A percentile compares a stretch with the other conserved stretches of the same genome.
Conservation (phyloP, 2,329 filamentous ascomycete species). For the Talaromyces sp. region DNA sequence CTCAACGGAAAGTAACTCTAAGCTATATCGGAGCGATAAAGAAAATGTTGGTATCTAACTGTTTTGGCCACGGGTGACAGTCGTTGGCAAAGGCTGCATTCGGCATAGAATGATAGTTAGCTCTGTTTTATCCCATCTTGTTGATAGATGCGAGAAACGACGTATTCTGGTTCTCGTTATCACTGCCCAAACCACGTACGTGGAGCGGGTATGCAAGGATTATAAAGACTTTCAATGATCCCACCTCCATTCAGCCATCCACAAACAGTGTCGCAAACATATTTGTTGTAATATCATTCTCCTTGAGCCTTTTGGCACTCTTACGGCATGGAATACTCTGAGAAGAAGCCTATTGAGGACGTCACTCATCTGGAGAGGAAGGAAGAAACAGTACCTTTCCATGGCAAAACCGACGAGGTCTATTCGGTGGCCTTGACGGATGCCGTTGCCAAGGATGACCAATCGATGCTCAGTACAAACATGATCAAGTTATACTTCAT, state of each 20-base stretch:
- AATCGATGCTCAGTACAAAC: not conserved
- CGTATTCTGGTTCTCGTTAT: not conserved
- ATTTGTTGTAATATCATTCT: not conserved
- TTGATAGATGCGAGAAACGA: not conserved
- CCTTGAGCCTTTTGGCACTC: not conserved
- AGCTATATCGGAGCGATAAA: not conserved
- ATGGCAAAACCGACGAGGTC: slow-evolving; percentile 10
- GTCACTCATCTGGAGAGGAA: not conserved
- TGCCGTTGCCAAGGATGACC: slow-evolving; percentile 6
- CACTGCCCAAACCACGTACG: not conserved
- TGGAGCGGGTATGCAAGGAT: not conserved
- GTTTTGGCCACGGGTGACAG: not conserved
- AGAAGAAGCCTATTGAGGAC: not conserved
- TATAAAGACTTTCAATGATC: not conserved
- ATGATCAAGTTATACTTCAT: slow-evolving; percentile 1
- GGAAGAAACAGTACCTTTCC: not conserved
- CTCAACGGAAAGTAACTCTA: not conserved
- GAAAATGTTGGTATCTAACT: not conserved
- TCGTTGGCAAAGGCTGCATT: not conserved
- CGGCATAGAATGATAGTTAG: not conserved
- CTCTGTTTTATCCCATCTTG: not conserved
- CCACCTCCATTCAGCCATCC: not conserved
- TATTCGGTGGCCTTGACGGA: slow-evolving; percentile 10
- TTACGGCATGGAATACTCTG: not conserved
- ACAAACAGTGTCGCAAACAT: not conserved